These are phyloP conservation scores for Phytopythium delawarense DNA, from an alignment of 352 stramenopile species.

Conservation along the genomic window DNA sequence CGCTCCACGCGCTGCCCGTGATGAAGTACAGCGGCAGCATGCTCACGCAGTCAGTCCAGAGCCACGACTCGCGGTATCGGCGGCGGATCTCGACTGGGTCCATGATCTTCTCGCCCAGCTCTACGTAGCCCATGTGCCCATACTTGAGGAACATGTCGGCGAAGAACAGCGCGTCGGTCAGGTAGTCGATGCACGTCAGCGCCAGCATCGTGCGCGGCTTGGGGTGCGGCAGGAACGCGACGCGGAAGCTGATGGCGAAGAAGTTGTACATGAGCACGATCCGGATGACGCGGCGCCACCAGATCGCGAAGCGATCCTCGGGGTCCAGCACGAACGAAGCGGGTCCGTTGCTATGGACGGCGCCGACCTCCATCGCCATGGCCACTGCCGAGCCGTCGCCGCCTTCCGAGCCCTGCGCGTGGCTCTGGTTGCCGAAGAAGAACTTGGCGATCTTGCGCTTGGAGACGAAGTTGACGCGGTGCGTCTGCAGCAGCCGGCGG, in stretches of 20 bases:
- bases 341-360: slow-evolving; percentile 1
- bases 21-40: slow-evolving; percentile 39
- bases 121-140: slow-evolving; percentile 30
- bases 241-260: slow-evolving; percentile 41
- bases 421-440: slow-evolving; percentile 7
- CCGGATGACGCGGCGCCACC: slow-evolving; percentile 54
- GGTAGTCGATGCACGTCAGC: slow-evolving; percentile 39
- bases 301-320: slow-evolving; percentile 33
- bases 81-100: slow-evolving; percentile 29
- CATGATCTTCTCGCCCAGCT: slow-evolving; percentile 39
- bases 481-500: slow-evolving; percentile 13
- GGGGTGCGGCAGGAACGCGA: slow-evolving; percentile 37
- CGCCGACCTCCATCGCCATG: slow-evolving; percentile 9
- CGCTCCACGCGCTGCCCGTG: slow-evolving; percentile 22
- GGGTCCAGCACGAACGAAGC: slow-evolving; percentile 31
- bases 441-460: slow-evolving; percentile 41
- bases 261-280: slow-evolving; percentile 54
- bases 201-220: slow-evolving; percentile 16
- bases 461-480: slow-evolving; percentile 40
- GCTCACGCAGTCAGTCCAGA: slow-evolving; percentile 35
- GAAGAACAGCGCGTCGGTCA: slow-evolving; percentile 28
- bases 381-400: background rate
- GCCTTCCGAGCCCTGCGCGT: background rate
- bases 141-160: slow-evolving; percentile 39
- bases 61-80: slow-evolving; percentile 20